phyloP scores from a whole-genome alignment of 192 early-diverging fungal species.

The Linnemannia elongata region DNA sequence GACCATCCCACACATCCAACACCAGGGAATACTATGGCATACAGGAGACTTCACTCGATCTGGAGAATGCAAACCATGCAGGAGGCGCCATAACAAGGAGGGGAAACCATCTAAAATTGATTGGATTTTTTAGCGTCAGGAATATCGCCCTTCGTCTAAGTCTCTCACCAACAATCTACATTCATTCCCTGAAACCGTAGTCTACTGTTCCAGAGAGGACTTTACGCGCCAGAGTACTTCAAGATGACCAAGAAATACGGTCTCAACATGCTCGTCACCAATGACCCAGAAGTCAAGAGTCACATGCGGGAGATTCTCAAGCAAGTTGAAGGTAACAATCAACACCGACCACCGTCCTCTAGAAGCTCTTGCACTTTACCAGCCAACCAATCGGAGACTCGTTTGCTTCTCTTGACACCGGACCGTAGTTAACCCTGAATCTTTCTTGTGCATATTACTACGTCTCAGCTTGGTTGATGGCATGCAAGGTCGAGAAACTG shows the following conservation, averaged over 20 bases:
- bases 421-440: neutral
- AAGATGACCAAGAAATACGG: constrained; percentile 89
- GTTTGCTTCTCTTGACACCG: neutral
- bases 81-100: neutral
- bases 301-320: constrained; percentile 84
- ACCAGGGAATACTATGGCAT: neutral
- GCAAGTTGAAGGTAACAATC: constrained; percentile 82
- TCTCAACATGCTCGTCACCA: constrained; percentile 84
- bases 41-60: neutral
- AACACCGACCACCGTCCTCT: neutral
- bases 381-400: neutral
- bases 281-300: constrained; percentile 75
- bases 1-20: neutral
- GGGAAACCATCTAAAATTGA: too few relatives aligned
- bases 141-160: neutral
- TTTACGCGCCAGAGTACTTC: constrained; percentile 97
- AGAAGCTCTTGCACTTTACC: too few relatives aligned
- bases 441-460: neutral
- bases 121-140: too few relatives aligned
- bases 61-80: neutral
- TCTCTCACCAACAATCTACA: too few relatives aligned
- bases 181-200: constrained; percentile 41
- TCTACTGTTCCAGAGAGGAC: constrained; percentile 91
- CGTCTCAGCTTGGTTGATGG: constrained; percentile 79
- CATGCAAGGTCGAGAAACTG: constrained; percentile 82